Percentiles rank a stretch among this genome's conserved stretches.
phyloP scores from a whole-genome alignment of 805 yeast genomes.

The Wickerhamiella kurtzmanii region DNA sequence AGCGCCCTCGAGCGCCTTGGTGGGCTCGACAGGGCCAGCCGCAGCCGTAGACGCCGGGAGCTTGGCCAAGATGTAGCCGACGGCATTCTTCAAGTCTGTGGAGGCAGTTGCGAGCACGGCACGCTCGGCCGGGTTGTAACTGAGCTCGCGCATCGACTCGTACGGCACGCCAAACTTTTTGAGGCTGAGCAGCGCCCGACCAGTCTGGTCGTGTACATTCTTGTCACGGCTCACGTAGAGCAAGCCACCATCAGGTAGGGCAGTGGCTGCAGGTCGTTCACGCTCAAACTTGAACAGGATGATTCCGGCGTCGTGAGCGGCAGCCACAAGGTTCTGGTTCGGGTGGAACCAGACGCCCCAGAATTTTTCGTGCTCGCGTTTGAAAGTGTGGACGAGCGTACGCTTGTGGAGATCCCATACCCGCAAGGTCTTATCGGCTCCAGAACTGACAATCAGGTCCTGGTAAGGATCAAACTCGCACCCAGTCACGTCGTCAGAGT shows the following conservation, averaged over 20 bases:
- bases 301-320: conserved; percentile 94
- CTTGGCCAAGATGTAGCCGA: conserved; percentile 54
- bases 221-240: conserved; percentile 58
- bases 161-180: conserved; percentile 75
- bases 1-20: conserved; percentile 62
- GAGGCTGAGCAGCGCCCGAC: conserved; percentile 64
- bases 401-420: conserved; percentile 95
- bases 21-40: conserved; percentile 85
- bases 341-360: conserved; percentile 91
- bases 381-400: conserved; percentile 84
- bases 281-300: conserved; percentile 96
- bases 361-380: conserved; percentile 86
- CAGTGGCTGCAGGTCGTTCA: conserved; percentile 84
- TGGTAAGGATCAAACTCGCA: conserved; percentile 87
- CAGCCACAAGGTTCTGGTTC: conserved; percentile 78
- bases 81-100: conserved; percentile 36
- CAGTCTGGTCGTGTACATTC: conserved; percentile 40
- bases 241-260: conserved; percentile 53
- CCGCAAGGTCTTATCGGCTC: conserved; percentile 92
- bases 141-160: conserved; percentile 70
- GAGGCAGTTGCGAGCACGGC: conserved; percentile 57
- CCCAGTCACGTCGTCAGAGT: conserved; percentile 81
- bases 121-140: conserved; percentile 87
- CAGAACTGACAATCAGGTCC: conserved; percentile 81
- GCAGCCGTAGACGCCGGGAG: conserved; percentile 55